Evolutionary conservation across 148 eudicot species (phyloP), one percentile per base, ranked within the genome.

Genomic region (Hydrangea macrophylla): DNA sequence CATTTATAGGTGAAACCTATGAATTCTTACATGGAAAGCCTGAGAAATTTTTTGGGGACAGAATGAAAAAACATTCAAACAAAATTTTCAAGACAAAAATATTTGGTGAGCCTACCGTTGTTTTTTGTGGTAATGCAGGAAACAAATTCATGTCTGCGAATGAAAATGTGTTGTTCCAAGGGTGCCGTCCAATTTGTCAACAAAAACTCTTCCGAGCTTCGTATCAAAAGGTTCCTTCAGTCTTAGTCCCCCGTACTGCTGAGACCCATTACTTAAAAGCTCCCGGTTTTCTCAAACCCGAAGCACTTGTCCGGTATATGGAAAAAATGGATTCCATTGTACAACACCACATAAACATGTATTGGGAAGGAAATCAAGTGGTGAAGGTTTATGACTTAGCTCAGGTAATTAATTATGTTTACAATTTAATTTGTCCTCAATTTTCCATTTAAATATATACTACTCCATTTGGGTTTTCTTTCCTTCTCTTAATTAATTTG

Each of bases 181-280:
- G 71, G 5, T 83, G 87, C 84, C 80, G 87, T 79, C 87, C 87
- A 10, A 42, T 58, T 10, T 72, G 84, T 3, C 78, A 74, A 2
- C 76, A 69, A 30, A 80, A 70, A 65, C 63, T 83, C 53, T 77
- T 80, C 50, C 50, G 50, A 1, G n/a, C 50, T 18, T 18, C 50
- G 15, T 42, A 11, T 12, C 50, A 2, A 78, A 75, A 1, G 24
- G 7, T 11, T 77, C 84, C 50, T 2, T 83, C 50, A 12, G 50
- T 18, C 50, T 10, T 18, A 15, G 15, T 6, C 18, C 50, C n/a
- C 2, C 11, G 66, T 13, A 79, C 73, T 1, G 60, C 24, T 33
- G 42, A 42, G 15, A 42, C 50, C n/a, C 50, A 42, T 13, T n/a
- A n/a, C n/a, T n/a, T n/a, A n/a, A n/a, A n/a, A 2, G 50, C 50